Evolutionary conservation across 1,284 basidiomycete genomes (phyloP).

Genomic region (Vanrija sp.): DNA sequence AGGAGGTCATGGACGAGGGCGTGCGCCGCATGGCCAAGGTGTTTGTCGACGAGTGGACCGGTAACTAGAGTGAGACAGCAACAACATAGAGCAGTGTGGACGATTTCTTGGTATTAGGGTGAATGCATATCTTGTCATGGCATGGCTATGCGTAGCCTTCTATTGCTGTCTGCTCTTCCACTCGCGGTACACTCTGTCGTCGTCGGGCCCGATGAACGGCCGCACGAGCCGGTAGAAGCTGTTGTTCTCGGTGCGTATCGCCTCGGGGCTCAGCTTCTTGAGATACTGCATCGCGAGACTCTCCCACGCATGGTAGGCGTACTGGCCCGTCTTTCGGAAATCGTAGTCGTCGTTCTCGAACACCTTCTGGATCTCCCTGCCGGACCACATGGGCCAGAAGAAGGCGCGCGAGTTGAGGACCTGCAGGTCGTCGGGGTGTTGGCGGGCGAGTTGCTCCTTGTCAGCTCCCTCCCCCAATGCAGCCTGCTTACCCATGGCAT

Average conservation of each 20-base stretch:
- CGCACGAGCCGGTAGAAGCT: conserved; percentile 47
- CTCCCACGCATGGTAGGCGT: conserved; percentile 52
- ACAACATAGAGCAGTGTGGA: too few relatives aligned
- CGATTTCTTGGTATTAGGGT: too few relatives aligned
- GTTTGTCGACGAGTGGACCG: conserved; percentile 16
- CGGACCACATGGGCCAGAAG: conserved; percentile 54
- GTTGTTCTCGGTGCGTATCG: conserved; percentile 38
- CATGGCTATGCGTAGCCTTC: not conserved
- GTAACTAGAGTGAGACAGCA: too few relatives aligned
- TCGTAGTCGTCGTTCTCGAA: conserved; percentile 42
- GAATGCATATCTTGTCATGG: too few relatives aligned
- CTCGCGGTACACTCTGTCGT: conserved; percentile 29
- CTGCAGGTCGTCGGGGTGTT: conserved; percentile 49
- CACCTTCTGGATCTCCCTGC: conserved; percentile 39
- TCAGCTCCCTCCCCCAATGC: not conserved
- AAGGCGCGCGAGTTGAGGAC: conserved; percentile 51
- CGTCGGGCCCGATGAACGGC: conserved; percentile 37
- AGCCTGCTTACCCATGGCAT: conserved; percentile 37
- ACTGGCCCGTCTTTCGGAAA: conserved; percentile 42
- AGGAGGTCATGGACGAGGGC: conserved; percentile 20
- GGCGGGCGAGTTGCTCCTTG: conserved; percentile 44
- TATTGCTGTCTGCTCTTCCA: conserved; percentile 16
- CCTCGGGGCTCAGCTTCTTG: conserved; percentile 33
- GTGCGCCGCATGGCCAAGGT: conserved; percentile 18
- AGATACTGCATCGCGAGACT: conserved; percentile 48